These are phyloP conservation scores for Amoebophrya sp. DNA, from an alignment of 169 alveolate genomes.

Conservation along the genomic window DNA sequence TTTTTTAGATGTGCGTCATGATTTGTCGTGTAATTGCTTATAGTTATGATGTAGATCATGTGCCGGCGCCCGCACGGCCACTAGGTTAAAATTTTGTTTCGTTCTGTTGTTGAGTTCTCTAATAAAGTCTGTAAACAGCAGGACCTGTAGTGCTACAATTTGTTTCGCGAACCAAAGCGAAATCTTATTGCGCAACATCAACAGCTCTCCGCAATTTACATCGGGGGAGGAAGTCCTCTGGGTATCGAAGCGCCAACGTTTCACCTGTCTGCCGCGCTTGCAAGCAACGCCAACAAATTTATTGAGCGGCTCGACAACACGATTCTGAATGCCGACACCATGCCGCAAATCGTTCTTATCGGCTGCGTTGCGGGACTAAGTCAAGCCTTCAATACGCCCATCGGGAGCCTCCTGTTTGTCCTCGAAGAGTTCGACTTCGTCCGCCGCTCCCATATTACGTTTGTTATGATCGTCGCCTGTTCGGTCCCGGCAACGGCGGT, in stretches of 20 bases:
- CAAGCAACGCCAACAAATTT: not conserved
- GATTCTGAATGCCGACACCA: constrained; percentile 1
- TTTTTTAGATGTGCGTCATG: no score
- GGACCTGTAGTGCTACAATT: no score
- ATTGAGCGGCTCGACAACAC: not conserved
- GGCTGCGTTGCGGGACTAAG: not conserved
- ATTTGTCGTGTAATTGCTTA: no score
- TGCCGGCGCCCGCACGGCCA: no score
- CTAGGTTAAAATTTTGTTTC: no score
- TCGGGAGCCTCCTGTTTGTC: constrained; percentile 5
- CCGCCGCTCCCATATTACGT: not conserved
- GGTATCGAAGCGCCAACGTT: not conserved
- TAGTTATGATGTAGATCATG: no score
- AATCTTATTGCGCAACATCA: no score
- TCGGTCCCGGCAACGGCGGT: not conserved
- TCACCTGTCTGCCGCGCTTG: not conserved
- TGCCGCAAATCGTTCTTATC: not conserved
- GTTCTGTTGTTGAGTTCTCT: no score
- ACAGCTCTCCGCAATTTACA: constrained; percentile 16
- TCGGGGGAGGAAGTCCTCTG: not conserved
- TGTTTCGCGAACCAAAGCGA: no score
- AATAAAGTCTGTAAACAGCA: no score
- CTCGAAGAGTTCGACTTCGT: constrained; percentile 1
- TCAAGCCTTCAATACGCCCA: constrained; percentile 18
- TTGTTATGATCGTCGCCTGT: not conserved